Conservation (phyloP, 2,329 filamentous ascomycete genomes). For the Microdochium bolleyi region DNA sequence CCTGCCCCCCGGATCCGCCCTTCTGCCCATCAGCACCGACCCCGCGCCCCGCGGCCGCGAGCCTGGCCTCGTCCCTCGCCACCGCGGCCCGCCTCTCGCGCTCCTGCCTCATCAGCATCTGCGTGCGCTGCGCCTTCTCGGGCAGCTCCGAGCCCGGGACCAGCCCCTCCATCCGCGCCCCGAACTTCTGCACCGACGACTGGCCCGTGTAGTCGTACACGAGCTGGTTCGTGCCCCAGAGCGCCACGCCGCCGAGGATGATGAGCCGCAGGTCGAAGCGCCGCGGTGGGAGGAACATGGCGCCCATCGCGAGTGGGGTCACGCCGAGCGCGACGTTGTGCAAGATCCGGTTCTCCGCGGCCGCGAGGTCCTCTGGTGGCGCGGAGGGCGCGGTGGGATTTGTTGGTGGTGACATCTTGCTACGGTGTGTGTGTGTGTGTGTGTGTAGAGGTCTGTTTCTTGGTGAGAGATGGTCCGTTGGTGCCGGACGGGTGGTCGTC, state of each 20-base stretch:
- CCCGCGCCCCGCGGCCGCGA: constrained; percentile 3
- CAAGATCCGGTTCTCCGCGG: constrained; percentile 20
- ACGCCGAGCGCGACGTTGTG: constrained; percentile 41
- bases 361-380: neutral
- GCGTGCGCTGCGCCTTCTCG: constrained; percentile 42
- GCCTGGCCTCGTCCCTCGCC: constrained; percentile 14
- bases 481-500: no score
- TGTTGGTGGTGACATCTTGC: neutral
- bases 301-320: constrained; percentile 37
- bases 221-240: constrained; percentile 47
- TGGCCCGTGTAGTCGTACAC: constrained; percentile 47
- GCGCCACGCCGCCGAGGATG: constrained; percentile 39
- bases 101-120: constrained; percentile 38
- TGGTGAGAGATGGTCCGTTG: no score
- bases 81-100: constrained; percentile 19
- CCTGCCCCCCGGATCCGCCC: constrained; percentile 19
- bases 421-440: neutral
- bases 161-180: constrained; percentile 32
- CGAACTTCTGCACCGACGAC: constrained; percentile 40
- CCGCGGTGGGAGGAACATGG: constrained; percentile 43
- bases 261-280: constrained; percentile 41
- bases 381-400: neutral
- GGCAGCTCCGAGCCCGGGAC: constrained; percentile 43
- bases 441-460: neutral
- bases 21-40: neutral